These are phyloP conservation scores for Pseudoturritis turrita DNA, from an alignment of 345 rosid species.

Conservation along the genomic window DNA sequence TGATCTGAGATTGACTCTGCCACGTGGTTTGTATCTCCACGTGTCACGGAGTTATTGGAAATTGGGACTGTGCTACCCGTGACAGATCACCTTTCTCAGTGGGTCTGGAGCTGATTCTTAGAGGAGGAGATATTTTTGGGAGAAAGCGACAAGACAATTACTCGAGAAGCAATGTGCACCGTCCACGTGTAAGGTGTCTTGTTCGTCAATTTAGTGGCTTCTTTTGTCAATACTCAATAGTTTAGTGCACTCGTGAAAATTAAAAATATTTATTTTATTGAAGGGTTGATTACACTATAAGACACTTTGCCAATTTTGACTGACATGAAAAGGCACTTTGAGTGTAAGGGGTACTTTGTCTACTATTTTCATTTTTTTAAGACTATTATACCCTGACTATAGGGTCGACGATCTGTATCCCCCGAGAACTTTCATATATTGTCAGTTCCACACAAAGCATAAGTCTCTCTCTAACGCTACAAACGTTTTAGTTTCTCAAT, in stretches of 20 bases:
- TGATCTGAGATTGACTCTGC: background rate
- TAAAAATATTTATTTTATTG: background rate
- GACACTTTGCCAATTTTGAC: too few relatives aligned
- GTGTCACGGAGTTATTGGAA: background rate
- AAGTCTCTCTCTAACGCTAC: too few relatives aligned
- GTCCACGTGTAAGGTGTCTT: constrained; percentile 18
- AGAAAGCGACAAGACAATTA: constrained; percentile 8
- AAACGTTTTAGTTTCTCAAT: too few relatives aligned
- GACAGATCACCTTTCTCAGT: constrained; percentile 8
- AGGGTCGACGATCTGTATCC: too few relatives aligned
- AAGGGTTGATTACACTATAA: too few relatives aligned
- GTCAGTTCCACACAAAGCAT: too few relatives aligned
- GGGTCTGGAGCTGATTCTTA: background rate
- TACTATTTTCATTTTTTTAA: too few relatives aligned
- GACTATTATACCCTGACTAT: too few relatives aligned
- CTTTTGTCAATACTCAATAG: background rate
- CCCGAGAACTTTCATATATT: too few relatives aligned
- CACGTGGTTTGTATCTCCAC: constrained; percentile 5
- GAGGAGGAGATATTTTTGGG: constrained; percentile 23
- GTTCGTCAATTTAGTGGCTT: background rate
- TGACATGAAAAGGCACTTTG: too few relatives aligned
- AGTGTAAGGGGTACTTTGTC: too few relatives aligned
- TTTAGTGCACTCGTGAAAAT: background rate
- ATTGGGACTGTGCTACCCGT: background rate
- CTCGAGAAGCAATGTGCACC: background rate